Evolutionary conservation across 768 basidiomycete species (phyloP).

Genomic region (Leucosporidium creatinivorum): DNA sequence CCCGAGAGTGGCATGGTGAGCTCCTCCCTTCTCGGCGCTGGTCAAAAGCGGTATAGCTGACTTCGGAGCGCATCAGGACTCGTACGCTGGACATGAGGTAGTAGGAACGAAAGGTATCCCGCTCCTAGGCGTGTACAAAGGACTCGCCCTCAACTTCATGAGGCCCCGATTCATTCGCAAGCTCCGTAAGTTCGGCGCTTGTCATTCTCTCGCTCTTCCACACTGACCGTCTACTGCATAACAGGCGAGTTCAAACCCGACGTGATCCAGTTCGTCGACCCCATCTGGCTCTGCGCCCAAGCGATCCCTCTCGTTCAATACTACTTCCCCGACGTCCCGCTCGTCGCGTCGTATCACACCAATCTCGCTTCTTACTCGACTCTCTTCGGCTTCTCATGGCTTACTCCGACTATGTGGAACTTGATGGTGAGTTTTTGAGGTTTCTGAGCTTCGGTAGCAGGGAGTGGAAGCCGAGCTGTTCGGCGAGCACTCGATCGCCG

Average conservation of each 20-base stretch:
- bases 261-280: constrained; percentile 47
- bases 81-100: constrained; percentile 46
- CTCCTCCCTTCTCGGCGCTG: neutral
- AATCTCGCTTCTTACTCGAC: constrained; percentile 45
- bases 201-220: neutral
- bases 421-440: constrained; percentile 23
- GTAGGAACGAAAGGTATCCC: constrained; percentile 46
- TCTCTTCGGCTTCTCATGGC: constrained; percentile 44
- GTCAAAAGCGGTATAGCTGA: neutral
- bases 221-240: neutral
- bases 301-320: neutral
- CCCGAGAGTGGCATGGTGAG: constrained; percentile 43
- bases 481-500: no score
- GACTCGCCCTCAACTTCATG: constrained; percentile 46
- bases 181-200: constrained; percentile 1
- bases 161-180: constrained; percentile 44
- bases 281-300: constrained; percentile 49
- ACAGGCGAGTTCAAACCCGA: constrained; percentile 41
- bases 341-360: constrained; percentile 46
- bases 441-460: neutral
- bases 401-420: constrained; percentile 46
- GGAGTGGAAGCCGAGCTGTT: neutral
- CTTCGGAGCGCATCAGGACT: constrained; percentile 17
- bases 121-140: constrained; percentile 44
- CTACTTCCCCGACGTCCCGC: constrained; percentile 31